Evolutionary conservation across 805 yeast genomes (phyloP).

Genomic region (Komagataella kurtzmanii): DNA sequence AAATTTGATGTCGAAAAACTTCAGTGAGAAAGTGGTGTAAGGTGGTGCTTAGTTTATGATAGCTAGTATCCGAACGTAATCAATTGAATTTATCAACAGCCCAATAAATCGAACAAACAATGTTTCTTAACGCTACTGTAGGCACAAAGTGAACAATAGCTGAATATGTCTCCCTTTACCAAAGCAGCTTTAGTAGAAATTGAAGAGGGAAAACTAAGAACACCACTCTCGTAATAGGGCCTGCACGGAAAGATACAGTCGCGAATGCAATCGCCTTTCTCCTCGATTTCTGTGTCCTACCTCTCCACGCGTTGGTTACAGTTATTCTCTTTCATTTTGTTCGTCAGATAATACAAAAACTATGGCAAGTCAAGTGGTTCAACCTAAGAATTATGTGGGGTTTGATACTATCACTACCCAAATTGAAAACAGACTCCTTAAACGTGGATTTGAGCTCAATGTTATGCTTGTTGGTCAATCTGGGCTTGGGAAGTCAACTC

Average conservation of each 20-base stretch:
- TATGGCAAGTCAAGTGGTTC: slow-evolving; percentile 9
- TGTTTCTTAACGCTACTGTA: too few relatives aligned
- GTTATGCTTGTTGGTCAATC: slow-evolving; percentile 89
- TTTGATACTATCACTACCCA: slow-evolving; percentile 94
- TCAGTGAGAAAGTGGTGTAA: not conserved
- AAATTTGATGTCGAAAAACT: not conserved
- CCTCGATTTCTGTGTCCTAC: not conserved
- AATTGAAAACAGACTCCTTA: slow-evolving; percentile 83
- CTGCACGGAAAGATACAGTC: not conserved
- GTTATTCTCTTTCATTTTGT: not conserved
- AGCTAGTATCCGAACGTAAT: too few relatives aligned
- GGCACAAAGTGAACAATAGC: too few relatives aligned
- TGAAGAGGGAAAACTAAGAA: too few relatives aligned
- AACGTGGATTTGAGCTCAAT: slow-evolving; percentile 89
- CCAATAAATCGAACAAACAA: too few relatives aligned
- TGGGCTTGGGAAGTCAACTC: slow-evolving; percentile 89
- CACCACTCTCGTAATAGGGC: not conserved
- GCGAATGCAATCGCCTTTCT: not conserved
- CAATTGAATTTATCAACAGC: too few relatives aligned
- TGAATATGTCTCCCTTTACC: too few relatives aligned
- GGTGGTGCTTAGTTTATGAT: not conserved
- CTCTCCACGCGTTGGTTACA: not conserved
- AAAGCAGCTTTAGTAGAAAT: too few relatives aligned
- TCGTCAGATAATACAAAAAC: not conserved
- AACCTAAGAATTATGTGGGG: slow-evolving; percentile 80